phyloP scores from a whole-genome alignment of 805 yeast species.

The Metschnikowia gelsemii region DNA sequence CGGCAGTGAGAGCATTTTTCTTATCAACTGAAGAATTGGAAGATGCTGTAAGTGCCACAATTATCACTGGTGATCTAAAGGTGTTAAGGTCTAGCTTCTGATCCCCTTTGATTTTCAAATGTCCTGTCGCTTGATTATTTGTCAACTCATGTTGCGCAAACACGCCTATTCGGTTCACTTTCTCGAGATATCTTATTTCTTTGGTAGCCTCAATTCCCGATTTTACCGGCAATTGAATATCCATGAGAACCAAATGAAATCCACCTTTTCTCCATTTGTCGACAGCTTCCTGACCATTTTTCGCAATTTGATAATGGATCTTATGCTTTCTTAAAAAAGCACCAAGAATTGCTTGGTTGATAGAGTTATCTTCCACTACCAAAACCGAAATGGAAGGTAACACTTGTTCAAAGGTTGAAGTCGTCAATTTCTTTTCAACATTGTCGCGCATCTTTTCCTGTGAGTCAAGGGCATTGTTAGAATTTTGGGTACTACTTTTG shows the following conservation, averaged over 20 bases:
- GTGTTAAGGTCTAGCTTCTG: conserved; percentile 58
- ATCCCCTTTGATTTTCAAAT: conserved; percentile 33
- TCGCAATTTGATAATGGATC: conserved; percentile 81
- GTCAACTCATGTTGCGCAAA: conserved; percentile 44
- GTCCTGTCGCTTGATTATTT: conserved; percentile 23
- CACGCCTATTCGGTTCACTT: conserved; percentile 73
- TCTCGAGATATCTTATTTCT: conserved; percentile 84
- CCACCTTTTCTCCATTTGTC: conserved; percentile 95
- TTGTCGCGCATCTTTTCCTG: background rate
- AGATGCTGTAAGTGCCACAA: conserved; percentile 94
- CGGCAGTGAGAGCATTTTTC: conserved; percentile 90
- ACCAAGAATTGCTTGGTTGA: conserved; percentile 88
- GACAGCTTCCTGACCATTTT: conserved; percentile 92
- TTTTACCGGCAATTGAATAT: conserved; percentile 92
- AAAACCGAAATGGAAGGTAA: conserved; percentile 86
- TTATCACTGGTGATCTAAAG: conserved; percentile 94
- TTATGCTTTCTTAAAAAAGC: conserved; percentile 83
- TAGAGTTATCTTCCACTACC: conserved; percentile 94
- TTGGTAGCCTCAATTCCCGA: conserved; percentile 95
- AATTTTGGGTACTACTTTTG: background rate
- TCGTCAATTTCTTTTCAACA: conserved; percentile 17
- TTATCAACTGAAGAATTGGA: conserved; percentile 76
- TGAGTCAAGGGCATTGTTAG: background rate
- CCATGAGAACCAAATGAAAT: conserved; percentile 93
- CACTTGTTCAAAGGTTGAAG: conserved; percentile 55